Conservation (phyloP, 306 rosid species). For the Prunus dulcis region DNA sequence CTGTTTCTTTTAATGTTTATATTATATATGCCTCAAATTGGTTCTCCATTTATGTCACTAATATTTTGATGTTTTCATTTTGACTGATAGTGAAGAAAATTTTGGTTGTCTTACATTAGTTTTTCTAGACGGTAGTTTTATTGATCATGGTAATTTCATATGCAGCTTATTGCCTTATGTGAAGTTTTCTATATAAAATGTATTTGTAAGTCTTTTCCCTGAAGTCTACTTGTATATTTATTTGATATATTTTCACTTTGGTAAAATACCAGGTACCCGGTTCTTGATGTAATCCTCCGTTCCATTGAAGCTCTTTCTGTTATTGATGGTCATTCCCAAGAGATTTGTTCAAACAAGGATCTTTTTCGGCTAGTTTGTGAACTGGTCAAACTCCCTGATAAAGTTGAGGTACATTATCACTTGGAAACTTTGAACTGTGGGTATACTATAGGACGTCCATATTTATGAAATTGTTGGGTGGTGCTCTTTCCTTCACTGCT, state of each 20-base stretch:
- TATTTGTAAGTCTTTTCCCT: not conserved
- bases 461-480: not conserved
- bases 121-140: not conserved
- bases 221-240: not conserved
- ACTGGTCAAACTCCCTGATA: constrained; percentile 70
- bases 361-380: constrained; percentile 54
- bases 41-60: not conserved
- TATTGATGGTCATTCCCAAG: constrained; percentile 67
- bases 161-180: not conserved
- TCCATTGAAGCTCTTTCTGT: constrained; percentile 76
- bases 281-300: constrained; percentile 74
- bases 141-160: not conserved
- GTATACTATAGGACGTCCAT: not conserved
- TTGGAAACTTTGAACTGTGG: not conserved
- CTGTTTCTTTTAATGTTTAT: not conserved
- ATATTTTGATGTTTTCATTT: not conserved
- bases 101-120: not conserved
- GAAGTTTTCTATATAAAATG: not conserved
- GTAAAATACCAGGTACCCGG: constrained; percentile 55
- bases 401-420: constrained; percentile 68
- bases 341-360: constrained; percentile 67
- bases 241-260: constrained; percentile 12
- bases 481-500: constrained; percentile 6
- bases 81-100: not conserved
- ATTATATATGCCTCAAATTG: not conserved